phyloP scores from a whole-genome alignment of 2,329 filamentous ascomycete species.

The Aspergillus thermomutatus region DNA sequence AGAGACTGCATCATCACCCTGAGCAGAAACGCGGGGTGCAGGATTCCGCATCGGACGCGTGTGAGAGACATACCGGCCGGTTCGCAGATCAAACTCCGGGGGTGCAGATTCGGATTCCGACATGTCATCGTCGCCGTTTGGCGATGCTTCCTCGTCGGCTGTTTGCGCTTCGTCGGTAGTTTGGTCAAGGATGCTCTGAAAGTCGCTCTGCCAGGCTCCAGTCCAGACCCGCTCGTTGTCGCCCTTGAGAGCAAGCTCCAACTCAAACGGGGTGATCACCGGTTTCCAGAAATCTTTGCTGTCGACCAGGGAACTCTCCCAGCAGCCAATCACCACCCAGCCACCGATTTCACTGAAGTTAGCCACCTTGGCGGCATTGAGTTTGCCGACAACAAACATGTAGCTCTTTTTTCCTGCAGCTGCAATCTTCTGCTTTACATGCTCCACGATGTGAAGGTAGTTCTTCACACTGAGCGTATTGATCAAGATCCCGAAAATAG shows the following conservation, averaged over 20 bases:
- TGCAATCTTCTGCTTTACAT: slow-evolving; percentile 69
- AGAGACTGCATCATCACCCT: slow-evolving; percentile 20
- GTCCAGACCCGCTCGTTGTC: slow-evolving; percentile 81
- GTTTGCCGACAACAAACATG: slow-evolving; percentile 91
- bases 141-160: slow-evolving; percentile 18
- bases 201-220: slow-evolving; percentile 83
- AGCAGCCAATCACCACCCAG: slow-evolving; percentile 97
- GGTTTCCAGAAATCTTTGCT: slow-evolving; percentile 85
- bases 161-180: slow-evolving; percentile 21
- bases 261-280: slow-evolving; percentile 91
- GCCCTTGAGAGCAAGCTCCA: slow-evolving; percentile 70
- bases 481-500: slow-evolving; percentile 89
- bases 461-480: slow-evolving; percentile 92
- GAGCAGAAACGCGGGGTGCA: slow-evolving; percentile 28
- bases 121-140: slow-evolving; percentile 55
- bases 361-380: slow-evolving; percentile 92
- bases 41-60: slow-evolving; percentile 51
- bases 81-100: slow-evolving; percentile 89
- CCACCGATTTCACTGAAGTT: slow-evolving; percentile 95
- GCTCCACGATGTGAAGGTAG: slow-evolving; percentile 76
- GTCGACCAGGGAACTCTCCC: slow-evolving; percentile 92
- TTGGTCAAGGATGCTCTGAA: slow-evolving; percentile 62
- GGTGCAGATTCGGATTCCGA: slow-evolving; percentile 67
- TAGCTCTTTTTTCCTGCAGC: slow-evolving; percentile 90
- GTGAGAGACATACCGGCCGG: slow-evolving; percentile 75